Evolutionary conservation across 139 green algal species (phyloP), one percentile per base, ranked within the genome.

Genomic region (Coelastrella sp.): DNA sequence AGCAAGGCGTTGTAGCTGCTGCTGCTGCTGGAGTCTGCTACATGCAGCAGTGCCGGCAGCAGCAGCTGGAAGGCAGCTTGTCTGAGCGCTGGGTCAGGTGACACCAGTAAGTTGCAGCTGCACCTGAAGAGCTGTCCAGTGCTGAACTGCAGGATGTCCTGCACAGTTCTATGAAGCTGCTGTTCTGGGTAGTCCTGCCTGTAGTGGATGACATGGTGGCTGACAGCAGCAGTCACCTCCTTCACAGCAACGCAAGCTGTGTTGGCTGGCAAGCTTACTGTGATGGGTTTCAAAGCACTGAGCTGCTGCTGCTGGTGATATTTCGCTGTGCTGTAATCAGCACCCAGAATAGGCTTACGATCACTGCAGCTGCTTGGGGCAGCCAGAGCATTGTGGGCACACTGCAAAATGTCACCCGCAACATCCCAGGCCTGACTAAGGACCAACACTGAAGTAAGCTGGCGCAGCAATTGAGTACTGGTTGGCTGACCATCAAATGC

Each of bases 51-150:
- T 11, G 35, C 48, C 21, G 80, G 80, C 48, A 86, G 67, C n/a
- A 86, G 80, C 66, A 57, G 67, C 35, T 86, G 80, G 23, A 86
- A 68, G 21, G 80, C 50, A 5, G 50, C 50, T 11, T 45, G 45
- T 17, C 80, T 71, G 37, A 57, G n/a, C 8, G 21, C 51, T 34
- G 60, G 21, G 7, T 75, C 53, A 27, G 19, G 30, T 11, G 51
- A 45, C 8, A 40, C 32, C 38, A 84, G 60, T 53, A 84, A 53
- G 2, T 4, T 19, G 40, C 40, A 63, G 25, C 60, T 43, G 37
- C 30, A 59, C 2, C 5, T 8, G 21, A 82, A 82, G 51, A 82
- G 53, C 3, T 35, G 75, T 15, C 75, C 75, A 57, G 35, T 53
- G 50, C 27, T 13, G 27, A 82, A 38, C 51, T 82, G 35, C 34